A percentile compares a stretch with the other conserved stretches of the same genome.
Conservation (phyloP, 345 rosid genomes). For the Pelargonium nanum region DNA sequence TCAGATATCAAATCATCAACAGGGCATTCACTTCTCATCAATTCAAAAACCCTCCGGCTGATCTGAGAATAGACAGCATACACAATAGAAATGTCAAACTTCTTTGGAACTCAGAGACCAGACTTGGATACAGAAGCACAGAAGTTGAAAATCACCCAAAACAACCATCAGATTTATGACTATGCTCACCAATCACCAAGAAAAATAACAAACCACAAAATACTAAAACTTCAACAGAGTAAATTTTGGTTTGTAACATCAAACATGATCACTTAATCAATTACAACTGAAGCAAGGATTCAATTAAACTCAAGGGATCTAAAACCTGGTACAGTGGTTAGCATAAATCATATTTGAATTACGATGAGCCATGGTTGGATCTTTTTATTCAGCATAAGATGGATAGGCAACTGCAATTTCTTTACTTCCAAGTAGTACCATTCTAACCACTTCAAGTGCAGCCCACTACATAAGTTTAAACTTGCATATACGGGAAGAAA, state of each 20-base stretch:
- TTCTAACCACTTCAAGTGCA: background rate
- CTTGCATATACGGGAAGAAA: too few relatives aligned
- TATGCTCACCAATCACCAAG: background rate
- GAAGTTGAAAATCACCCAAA: background rate
- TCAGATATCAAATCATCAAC: constrained; percentile 24
- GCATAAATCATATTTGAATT: background rate
- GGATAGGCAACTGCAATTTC: background rate
- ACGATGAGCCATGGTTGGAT: background rate
- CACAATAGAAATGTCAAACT: constrained; percentile 7
- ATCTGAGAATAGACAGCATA: constrained; percentile 40
- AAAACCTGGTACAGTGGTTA: background rate
- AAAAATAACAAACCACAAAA: background rate
- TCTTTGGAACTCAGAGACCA: background rate
- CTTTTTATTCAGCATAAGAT: background rate
- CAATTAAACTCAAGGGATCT: background rate
- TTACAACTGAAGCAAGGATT: background rate
- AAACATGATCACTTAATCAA: background rate
- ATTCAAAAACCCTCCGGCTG: constrained; percentile 70
- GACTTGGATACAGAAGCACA: background rate
- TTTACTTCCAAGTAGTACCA: background rate
- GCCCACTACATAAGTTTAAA: too few relatives aligned
- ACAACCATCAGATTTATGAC: background rate
- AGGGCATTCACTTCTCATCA: constrained; percentile 48
- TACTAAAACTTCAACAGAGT: too few relatives aligned
- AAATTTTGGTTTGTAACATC: background rate